A percentile compares a stretch with the other conserved stretches of the same genome.
phyloP scores from a whole-genome alignment of 352 stramenopile species.

The Pythium rishiriense region DNA sequence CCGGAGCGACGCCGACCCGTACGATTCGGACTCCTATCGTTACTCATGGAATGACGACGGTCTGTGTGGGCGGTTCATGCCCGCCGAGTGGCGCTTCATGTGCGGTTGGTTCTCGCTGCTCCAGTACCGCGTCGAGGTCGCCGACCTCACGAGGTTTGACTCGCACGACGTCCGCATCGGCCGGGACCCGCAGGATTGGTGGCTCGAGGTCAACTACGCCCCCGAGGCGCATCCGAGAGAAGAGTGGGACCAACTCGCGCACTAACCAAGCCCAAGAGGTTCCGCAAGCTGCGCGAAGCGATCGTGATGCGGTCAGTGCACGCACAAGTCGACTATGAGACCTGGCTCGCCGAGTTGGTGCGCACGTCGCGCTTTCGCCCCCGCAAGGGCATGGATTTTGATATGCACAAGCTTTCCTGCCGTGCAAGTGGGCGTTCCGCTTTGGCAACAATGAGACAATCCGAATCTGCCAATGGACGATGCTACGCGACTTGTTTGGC shows the following conservation, averaged over 20 bases:
- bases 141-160: background rate
- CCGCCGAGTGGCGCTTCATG: background rate
- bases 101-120: background rate
- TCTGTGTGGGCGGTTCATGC: background rate
- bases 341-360: background rate
- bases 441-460: background rate
- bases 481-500: background rate
- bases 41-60: no score
- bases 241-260: background rate
- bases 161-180: constrained; percentile 4
- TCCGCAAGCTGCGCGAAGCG: background rate
- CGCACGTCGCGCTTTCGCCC: background rate
- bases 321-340: background rate
- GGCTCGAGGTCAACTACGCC: background rate
- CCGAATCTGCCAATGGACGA: background rate
- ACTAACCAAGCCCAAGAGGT: background rate
- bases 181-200: background rate
- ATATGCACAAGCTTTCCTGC: background rate
- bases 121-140: background rate
- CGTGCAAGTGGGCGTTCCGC: background rate
- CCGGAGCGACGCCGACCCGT: no score
- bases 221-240: background rate
- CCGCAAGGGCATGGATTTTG: background rate
- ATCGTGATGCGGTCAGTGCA: background rate
- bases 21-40: no score